Percentiles rank a stretch among this genome's conserved stretches.
These are phyloP conservation scores for Terfezia claveryi DNA, from an alignment of 495 filamentous ascomycete genomes.

Conservation along the genomic window DNA sequence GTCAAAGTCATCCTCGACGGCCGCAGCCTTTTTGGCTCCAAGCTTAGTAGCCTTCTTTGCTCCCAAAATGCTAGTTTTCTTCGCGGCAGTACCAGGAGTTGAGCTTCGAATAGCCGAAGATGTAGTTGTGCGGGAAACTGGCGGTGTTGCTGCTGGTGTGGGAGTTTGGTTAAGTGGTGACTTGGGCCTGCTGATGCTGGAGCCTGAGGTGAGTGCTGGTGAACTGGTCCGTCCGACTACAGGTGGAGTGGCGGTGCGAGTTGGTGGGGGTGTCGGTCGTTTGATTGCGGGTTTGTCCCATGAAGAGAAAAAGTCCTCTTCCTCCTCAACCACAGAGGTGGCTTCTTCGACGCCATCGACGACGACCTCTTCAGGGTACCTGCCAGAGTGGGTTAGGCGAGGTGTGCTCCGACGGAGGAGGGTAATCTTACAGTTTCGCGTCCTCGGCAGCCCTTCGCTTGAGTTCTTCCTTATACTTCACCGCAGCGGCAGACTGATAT, in stretches of 20 bases:
- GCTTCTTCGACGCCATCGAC: constrained; percentile 51
- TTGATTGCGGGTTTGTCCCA: constrained; percentile 98
- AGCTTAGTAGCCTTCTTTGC: constrained; percentile 75
- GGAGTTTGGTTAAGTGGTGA: constrained; percentile 45
- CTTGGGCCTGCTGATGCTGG: constrained; percentile 50
- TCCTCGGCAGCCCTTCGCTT: constrained; percentile 63
- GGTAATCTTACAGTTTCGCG: constrained; percentile 43
- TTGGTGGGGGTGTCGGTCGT: constrained; percentile 80
- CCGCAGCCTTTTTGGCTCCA: constrained; percentile 68
- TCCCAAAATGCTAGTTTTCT: constrained; percentile 66
- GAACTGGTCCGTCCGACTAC: constrained; percentile 65
- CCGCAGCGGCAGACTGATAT: constrained; percentile 73
- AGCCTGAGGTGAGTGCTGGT: constrained; percentile 44
- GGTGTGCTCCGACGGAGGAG: not conserved
- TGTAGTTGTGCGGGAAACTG: constrained; percentile 42
- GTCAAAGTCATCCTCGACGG: constrained; percentile 53
- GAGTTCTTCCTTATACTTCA: constrained; percentile 91
- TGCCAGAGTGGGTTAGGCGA: constrained; percentile 16
- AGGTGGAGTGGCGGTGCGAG: constrained; percentile 72
- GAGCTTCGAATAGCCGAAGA: constrained; percentile 55
- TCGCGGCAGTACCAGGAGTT: constrained; percentile 23
- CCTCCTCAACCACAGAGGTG: constrained; percentile 45
- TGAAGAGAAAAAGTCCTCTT: constrained; percentile 88
- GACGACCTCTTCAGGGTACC: constrained; percentile 68
- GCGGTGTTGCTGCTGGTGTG: constrained; percentile 26